Evolutionary conservation across 805 yeast species (phyloP).

Genomic region (Debaryomyces prosopidis): DNA sequence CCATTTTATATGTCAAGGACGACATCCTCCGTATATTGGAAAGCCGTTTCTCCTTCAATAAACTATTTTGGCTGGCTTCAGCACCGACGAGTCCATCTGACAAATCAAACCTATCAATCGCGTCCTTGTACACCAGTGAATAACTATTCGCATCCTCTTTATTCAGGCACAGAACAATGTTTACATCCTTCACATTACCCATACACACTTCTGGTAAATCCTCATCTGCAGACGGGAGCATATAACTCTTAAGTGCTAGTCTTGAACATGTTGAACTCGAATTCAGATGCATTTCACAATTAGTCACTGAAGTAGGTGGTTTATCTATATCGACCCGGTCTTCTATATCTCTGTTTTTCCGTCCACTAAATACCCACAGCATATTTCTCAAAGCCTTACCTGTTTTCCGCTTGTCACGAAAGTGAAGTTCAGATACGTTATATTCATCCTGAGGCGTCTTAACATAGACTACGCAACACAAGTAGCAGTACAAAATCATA

Average conservation of each 20-base stretch:
- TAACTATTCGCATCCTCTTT: slow-evolving; percentile 1
- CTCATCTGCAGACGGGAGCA: neutral
- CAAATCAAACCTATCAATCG: slow-evolving; percentile 14
- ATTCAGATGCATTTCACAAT: neutral
- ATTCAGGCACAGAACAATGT: neutral
- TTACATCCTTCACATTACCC: neutral
- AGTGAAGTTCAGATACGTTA: neutral
- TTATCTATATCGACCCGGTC: slow-evolving; percentile 1
- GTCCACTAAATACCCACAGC: neutral
- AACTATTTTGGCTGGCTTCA: neutral
- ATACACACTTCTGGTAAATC: neutral
- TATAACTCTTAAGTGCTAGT: neutral
- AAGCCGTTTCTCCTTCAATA: slow-evolving; percentile 8
- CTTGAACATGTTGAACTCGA: neutral
- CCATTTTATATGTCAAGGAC: slow-evolving; percentile 71
- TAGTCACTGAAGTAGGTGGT: slow-evolving; percentile 1
- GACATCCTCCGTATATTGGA: slow-evolving; percentile 46
- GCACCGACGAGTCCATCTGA: slow-evolving; percentile 11
- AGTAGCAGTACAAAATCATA: neutral
- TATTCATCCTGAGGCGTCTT: slow-evolving; percentile 1
- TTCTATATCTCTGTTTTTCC: neutral
- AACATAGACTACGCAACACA: slow-evolving; percentile 7
- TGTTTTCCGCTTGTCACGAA: neutral
- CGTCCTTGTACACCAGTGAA: slow-evolving; percentile 7
- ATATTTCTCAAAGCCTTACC: no score